A percentile compares a stretch with the other conserved stretches of the same genome.
These are phyloP conservation scores for Aureobasidium subglaciale DNA, from an alignment of 2,329 filamentous ascomycete genomes.

Conservation along the genomic window DNA sequence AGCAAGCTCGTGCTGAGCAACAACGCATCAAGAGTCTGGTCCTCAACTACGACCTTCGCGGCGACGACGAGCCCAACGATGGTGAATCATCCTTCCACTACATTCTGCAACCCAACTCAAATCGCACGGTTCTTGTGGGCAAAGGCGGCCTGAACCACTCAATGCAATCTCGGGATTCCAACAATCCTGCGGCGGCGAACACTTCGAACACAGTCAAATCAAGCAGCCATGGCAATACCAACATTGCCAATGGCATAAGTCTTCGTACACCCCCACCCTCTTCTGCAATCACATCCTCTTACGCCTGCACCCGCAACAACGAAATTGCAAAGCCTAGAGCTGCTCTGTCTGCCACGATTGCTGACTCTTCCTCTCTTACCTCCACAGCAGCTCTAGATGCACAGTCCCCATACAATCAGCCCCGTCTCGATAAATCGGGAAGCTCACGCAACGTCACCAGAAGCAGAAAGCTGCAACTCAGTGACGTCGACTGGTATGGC, in stretches of 20 bases:
- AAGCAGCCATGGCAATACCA: constrained; percentile 14
- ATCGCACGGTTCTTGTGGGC: constrained; percentile 41
- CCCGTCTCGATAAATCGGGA: constrained; percentile 49
- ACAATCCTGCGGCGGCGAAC: constrained; percentile 20
- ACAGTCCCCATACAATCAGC: constrained; percentile 36
- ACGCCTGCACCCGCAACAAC: constrained; percentile 1
- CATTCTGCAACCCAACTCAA: constrained; percentile 37
- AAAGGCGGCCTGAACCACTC: constrained; percentile 26
- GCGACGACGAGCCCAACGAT: constrained; percentile 66
- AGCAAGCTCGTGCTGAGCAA: constrained; percentile 91
- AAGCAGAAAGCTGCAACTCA: constrained; percentile 83
- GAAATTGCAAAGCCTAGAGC: constrained; percentile 3
- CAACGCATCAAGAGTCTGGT: constrained; percentile 98
- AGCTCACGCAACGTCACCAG: constrained; percentile 69
- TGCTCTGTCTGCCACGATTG: background rate
- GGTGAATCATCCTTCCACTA: constrained; percentile 49
- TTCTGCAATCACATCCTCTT: constrained; percentile 1
- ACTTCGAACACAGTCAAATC: background rate
- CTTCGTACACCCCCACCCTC: constrained; percentile 7
- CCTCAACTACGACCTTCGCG: constrained; percentile 88
- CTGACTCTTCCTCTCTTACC: constrained; percentile 1
- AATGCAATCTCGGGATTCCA: constrained; percentile 22
- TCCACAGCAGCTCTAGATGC: constrained; percentile 17
- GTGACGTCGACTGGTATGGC: constrained; percentile 92
- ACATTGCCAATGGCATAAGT: constrained; percentile 5